These are phyloP conservation scores for Saccharum officinarum DNA, from an alignment of 176 grass and related monocot species.

Conservation along the genomic window DNA sequence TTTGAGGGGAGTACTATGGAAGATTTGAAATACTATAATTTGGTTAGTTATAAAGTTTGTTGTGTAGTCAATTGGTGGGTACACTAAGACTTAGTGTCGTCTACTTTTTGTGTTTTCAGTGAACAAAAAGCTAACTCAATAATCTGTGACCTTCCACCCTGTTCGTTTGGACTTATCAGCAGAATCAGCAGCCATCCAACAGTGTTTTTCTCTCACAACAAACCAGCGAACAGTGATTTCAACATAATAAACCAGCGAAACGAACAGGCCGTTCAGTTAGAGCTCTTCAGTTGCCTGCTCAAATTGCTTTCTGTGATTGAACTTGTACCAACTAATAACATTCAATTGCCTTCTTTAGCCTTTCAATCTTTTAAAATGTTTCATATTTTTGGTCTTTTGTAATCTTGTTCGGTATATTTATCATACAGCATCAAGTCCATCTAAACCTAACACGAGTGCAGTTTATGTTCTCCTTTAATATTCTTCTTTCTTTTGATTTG, in stretches of 20 bases:
- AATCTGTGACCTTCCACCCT: not conserved
- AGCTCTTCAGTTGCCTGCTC: not conserved
- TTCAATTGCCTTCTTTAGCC: not conserved
- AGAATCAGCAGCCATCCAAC: no score
- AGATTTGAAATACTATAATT: not conserved
- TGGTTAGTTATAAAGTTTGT: not conserved
- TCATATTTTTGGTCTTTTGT: not conserved
- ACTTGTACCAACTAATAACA: not conserved
- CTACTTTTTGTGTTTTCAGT: not conserved
- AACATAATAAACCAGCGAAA: no score
- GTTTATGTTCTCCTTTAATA: conserved; percentile 9
- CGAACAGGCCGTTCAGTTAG: no score
- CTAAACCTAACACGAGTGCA: not conserved
- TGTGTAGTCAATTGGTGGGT: not conserved
- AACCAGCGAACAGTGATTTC: no score
- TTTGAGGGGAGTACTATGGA: not conserved
- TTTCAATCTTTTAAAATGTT: not conserved
- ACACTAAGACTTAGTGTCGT: not conserved
- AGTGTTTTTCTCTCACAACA: no score
- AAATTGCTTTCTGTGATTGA: not conserved
- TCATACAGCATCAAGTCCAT: not conserved
- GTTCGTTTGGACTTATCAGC: no score
- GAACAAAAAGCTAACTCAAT: not conserved
- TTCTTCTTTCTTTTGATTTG: conserved; percentile 20
- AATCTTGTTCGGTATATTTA: not conserved